Base-by-base conservation (phyloP, 1,284 basidiomycete species). In the Austroboletus novae-zelandiae region DNA sequence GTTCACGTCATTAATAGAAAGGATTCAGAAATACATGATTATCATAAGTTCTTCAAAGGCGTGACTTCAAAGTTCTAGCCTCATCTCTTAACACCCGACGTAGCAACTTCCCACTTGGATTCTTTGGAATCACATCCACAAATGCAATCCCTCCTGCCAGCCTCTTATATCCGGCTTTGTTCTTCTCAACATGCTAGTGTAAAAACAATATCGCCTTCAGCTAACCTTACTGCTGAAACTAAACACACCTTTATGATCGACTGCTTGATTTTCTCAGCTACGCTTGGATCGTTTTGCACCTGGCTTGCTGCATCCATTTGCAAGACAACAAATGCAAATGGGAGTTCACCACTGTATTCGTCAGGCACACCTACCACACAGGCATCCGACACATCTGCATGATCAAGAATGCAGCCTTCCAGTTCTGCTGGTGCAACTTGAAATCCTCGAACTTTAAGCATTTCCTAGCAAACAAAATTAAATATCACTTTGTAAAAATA, bases 281-380 rank as follows among this genome's bases (percentile, higher is more conserved):
- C 74, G 0, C 45, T 40, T 6, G 72, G 57, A 53, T 73, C 67
- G 11, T 39, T 18, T 20, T 58, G 58, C 17, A 76, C 67, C 15
- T 74, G 72, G 45, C 68, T 67, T 17, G 66, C 64, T 0, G 79
- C 76, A 6, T 70, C 65, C 3, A 72, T 64, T 46, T 72, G 73
- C 9, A 82, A 74, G 2, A 84, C 81, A n/a, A 91, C 72, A 60
- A 81, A 91, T 1, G 86, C 88, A 41, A 87, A 65, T 0, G 91
- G 90, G 5, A 89, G 60, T 61, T 94, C 91, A 34, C 91, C 91
- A 43, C 80, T 86, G 57, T 84, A 88, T 14, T 91, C 88, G 61
- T 94, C 87, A 0, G 78, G 78, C 3, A 91, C 66, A 3, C 88
- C 81, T 7, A 94, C 84, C 11, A 94, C 86, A 58, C 81, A 82